phyloP scores from a whole-genome alignment of 352 stramenopile species.

The Lagenidium sp. region DNA sequence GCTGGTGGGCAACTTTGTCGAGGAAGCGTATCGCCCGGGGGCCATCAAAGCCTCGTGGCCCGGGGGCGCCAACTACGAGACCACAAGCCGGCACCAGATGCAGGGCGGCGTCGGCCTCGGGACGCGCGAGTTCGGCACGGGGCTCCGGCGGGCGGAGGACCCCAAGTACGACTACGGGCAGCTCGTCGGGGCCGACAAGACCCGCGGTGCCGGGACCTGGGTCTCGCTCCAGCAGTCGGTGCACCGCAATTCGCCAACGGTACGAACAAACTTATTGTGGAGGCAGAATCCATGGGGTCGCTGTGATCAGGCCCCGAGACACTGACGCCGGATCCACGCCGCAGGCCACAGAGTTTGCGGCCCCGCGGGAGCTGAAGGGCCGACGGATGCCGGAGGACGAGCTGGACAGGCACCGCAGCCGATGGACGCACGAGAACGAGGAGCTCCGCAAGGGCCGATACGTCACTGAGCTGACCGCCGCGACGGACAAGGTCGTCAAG shows the following conservation, averaged over 20 bases:
- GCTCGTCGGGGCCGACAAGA: slow-evolving; percentile 56
- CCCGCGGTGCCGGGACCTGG: slow-evolving; percentile 34
- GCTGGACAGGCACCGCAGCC: slow-evolving; percentile 40
- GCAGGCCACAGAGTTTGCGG: slow-evolving; percentile 51
- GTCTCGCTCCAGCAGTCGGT: slow-evolving; percentile 44
- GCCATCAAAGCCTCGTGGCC: slow-evolving; percentile 28
- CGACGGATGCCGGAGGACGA: slow-evolving; percentile 30
- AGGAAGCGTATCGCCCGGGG: slow-evolving; percentile 58
- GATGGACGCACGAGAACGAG: slow-evolving; percentile 57
- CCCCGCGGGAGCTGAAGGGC: slow-evolving; percentile 48
- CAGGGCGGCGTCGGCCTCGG: slow-evolving; percentile 23
- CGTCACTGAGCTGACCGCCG: slow-evolving; percentile 41
- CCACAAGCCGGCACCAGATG: slow-evolving; percentile 49
- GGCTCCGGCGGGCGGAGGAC: slow-evolving; percentile 36
- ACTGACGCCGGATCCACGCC: too few species aligned
- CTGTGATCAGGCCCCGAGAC: too few species aligned
- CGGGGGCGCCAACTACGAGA: slow-evolving; percentile 42
- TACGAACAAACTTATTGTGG: too few species aligned
- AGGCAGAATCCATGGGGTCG: neutral
- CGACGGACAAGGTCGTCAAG: slow-evolving; percentile 33
- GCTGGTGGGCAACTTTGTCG: slow-evolving; percentile 75
- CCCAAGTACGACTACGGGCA: slow-evolving; percentile 62
- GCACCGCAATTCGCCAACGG: slow-evolving; percentile 40
- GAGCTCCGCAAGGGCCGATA: slow-evolving; percentile 41
- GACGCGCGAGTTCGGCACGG: slow-evolving; percentile 34